Evolutionary conservation across 345 rosid species (phyloP).

Genomic region (Excoecaria cochinchinensis): DNA sequence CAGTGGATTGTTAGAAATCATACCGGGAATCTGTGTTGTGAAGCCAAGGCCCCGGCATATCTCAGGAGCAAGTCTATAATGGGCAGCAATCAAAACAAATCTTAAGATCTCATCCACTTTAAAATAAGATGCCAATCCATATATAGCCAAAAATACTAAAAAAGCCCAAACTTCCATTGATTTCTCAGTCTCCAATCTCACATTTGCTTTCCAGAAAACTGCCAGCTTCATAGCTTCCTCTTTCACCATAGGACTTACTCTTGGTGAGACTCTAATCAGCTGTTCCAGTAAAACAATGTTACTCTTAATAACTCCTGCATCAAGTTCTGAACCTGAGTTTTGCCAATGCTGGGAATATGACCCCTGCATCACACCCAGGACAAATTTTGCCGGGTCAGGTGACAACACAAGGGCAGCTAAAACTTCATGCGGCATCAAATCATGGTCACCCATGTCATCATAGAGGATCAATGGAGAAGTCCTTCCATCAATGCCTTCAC

Average conservation of each 20-base stretch:
- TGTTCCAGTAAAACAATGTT: conserved; percentile 32
- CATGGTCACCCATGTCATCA: conserved; percentile 14
- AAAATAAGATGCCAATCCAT: conserved; percentile 28
- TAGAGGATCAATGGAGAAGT: conserved; percentile 20
- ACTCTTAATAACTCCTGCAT: conserved; percentile 20
- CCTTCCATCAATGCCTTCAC: conserved; percentile 2
- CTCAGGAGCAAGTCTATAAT: conserved; percentile 28
- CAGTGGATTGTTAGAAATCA: neutral
- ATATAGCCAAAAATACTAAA: conserved; percentile 39
- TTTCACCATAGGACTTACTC: conserved; percentile 25
- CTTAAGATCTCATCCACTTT: conserved; percentile 25
- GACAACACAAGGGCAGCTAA: conserved; percentile 25
- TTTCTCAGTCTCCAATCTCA: conserved; percentile 23
- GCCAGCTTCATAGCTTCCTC: conserved; percentile 32
- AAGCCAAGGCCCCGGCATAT: conserved; percentile 35
- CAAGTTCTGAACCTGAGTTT: conserved; percentile 12
- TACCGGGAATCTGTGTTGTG: conserved; percentile 28
- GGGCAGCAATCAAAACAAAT: conserved; percentile 21
- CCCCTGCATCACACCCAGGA: conserved; percentile 34
- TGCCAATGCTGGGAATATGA: conserved; percentile 11
- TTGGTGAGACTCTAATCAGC: conserved; percentile 26
- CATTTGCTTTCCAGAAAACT: conserved; percentile 31
- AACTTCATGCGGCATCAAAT: conserved; percentile 19
- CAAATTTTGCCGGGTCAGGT: conserved; percentile 37
- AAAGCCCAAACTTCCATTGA: conserved; percentile 31